Evolutionary conservation across 106 monocot genomes (phyloP).

Genomic region (Apostasia shenzhenica): DNA sequence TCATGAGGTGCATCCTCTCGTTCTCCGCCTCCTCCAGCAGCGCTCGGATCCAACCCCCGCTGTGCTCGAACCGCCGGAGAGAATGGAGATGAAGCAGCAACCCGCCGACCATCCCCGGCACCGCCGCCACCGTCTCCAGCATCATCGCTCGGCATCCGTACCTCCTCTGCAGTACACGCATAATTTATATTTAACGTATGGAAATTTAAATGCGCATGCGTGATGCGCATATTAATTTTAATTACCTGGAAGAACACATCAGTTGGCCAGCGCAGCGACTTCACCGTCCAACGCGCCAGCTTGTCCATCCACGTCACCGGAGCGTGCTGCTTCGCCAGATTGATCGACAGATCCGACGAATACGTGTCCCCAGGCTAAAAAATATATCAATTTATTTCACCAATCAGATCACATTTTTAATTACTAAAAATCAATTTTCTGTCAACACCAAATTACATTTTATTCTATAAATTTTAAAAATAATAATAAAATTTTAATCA

Average conservation of each 20-base stretch:
- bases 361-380: slow-evolving; percentile 57
- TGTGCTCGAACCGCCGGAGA: slow-evolving; percentile 78
- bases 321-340: slow-evolving; percentile 51
- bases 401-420: not conserved
- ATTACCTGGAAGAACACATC: slow-evolving; percentile 71
- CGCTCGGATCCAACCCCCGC: slow-evolving; percentile 73
- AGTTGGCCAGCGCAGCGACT: slow-evolving; percentile 44
- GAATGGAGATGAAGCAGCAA: slow-evolving; percentile 69
- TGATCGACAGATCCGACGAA: slow-evolving; percentile 30
- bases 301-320: slow-evolving; percentile 52
- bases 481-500: not conserved
- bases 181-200: not conserved
- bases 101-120: slow-evolving; percentile 87
- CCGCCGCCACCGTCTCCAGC: slow-evolving; percentile 89
- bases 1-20: slow-evolving; percentile 89
- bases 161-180: slow-evolving; percentile 42
- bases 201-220: not conserved
- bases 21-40: slow-evolving; percentile 91
- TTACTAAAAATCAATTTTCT: not conserved
- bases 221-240: not conserved
- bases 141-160: slow-evolving; percentile 91
- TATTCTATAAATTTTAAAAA: not conserved
- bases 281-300: slow-evolving; percentile 51
- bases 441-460: not conserved
- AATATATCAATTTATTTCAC: not conserved